These are phyloP conservation scores for Cucurbita ficifolia DNA, from an alignment of 306 rosid species.

Conservation along the genomic window DNA sequence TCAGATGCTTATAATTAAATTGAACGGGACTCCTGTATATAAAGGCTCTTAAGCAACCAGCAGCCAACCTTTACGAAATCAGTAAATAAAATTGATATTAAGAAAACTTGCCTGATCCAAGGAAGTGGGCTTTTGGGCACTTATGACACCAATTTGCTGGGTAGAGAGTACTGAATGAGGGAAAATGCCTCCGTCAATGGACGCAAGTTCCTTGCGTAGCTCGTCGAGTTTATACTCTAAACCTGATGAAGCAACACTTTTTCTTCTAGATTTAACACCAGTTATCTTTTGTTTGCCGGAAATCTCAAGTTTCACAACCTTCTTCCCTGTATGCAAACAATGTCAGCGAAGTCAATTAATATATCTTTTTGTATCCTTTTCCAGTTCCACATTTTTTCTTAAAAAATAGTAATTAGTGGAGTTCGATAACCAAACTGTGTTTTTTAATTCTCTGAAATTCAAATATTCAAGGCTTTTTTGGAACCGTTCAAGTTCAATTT, in stretches of 20 bases:
- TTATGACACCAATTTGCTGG: constrained; percentile 57
- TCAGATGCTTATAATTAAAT: neutral
- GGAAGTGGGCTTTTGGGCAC: constrained; percentile 59
- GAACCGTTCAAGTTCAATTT: neutral
- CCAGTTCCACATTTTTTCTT: neutral
- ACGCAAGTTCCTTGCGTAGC: constrained; percentile 61
- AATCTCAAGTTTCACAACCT: constrained; percentile 47
- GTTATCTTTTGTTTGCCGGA: constrained; percentile 30
- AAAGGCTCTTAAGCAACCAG: neutral
- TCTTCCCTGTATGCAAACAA: constrained; percentile 33
- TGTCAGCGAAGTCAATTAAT: neutral
- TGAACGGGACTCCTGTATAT: neutral
- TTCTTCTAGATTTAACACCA: constrained; percentile 36
- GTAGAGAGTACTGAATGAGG: constrained; percentile 74
- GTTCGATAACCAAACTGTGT: neutral
- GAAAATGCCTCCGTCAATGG: constrained; percentile 62
- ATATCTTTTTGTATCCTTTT: neutral
- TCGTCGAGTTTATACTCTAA: constrained; percentile 72
- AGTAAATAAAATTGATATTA: neutral
- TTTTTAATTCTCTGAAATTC: neutral
- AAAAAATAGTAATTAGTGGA: neutral
- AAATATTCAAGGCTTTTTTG: neutral
- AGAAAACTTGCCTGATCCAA: constrained; percentile 26
- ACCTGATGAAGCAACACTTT: constrained; percentile 31
- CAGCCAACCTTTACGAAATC: neutral